phyloP scores from a whole-genome alignment of 257 asterid species.

The Solanum lycopersicoides region DNA sequence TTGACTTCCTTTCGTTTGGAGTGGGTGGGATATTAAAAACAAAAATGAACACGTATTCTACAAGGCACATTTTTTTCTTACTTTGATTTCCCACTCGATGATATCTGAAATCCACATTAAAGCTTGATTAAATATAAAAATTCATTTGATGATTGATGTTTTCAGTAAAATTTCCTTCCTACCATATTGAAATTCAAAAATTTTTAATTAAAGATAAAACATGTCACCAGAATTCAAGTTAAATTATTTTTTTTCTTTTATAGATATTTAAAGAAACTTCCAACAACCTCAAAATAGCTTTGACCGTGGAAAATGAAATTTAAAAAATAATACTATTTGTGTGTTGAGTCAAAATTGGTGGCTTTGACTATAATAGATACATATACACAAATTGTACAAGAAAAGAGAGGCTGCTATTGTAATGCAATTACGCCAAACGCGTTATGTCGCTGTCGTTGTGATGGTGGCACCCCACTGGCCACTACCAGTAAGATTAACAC shows the following conservation, averaged over 20 bases:
- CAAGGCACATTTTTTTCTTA: not conserved
- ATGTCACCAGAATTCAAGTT: no score
- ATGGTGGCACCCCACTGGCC: not conserved
- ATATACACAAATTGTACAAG: not conserved
- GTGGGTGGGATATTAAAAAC: not conserved
- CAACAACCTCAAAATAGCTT: not conserved
- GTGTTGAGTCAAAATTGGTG: constrained; percentile 18
- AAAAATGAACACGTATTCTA: constrained; percentile 8
- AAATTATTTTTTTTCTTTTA: not conserved
- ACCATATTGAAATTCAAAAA: no score
- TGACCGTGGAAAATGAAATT: constrained; percentile 13
- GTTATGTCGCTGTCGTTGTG: constrained; percentile 4
- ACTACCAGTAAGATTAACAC: not conserved
- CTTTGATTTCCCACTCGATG: no score
- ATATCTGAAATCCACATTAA: no score
- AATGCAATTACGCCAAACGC: constrained; percentile 8
- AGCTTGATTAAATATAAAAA: no score
- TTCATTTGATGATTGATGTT: no score
- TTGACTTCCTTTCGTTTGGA: not conserved
- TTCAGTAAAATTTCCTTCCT: fast-evolving
- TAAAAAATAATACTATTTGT: not conserved
- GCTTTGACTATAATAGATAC: constrained; percentile 21
- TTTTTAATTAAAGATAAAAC: no score
- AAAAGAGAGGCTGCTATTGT: not conserved
- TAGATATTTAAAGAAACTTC: not conserved